phyloP scores from a whole-genome alignment of 495 filamentous ascomycete genomes.

The Penicillium pulvis region DNA sequence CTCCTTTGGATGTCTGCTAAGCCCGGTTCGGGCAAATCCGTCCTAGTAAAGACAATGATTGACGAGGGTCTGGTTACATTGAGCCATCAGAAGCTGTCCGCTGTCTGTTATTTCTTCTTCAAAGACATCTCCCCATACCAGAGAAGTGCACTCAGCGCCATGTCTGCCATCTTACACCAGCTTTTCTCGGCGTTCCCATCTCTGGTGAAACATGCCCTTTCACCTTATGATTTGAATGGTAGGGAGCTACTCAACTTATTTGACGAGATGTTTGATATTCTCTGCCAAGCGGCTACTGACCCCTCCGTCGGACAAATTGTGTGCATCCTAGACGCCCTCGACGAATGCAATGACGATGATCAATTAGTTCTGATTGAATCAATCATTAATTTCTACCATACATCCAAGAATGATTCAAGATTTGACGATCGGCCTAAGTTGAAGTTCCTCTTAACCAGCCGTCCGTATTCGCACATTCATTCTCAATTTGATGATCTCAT shows the following conservation, averaged over 20 bases:
- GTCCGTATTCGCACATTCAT: constrained; percentile 46
- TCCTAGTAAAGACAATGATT: constrained; percentile 5
- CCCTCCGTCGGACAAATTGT: constrained; percentile 46
- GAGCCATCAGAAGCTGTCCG: constrained; percentile 8
- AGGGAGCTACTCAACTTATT: constrained; percentile 37
- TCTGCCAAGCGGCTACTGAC: constrained; percentile 33
- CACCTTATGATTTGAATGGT: constrained; percentile 33
- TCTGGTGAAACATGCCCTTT: constrained; percentile 18
- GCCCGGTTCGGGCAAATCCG: constrained; percentile 13
- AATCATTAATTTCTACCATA: constrained; percentile 13
- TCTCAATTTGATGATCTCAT: constrained; percentile 29
- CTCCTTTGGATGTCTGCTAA: constrained; percentile 15
- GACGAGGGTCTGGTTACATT: constrained; percentile 5
- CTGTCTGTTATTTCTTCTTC: constrained; percentile 59
- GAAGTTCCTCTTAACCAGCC: constrained; percentile 54
- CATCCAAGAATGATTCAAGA: constrained; percentile 6
- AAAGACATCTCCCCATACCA: constrained; percentile 54
- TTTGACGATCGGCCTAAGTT: constrained; percentile 20
- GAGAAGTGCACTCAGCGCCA: constrained; percentile 36
- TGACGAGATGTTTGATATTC: constrained; percentile 43
- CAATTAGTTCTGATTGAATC: constrained; percentile 20
- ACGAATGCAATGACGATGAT: constrained; percentile 31
- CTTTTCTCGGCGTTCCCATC: constrained; percentile 38
- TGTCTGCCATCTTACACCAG: constrained; percentile 52
- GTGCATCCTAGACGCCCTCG: constrained; percentile 53